These are phyloP conservation scores for Starmerella apis DNA, from an alignment of 805 yeast species.

Conservation along the genomic window DNA sequence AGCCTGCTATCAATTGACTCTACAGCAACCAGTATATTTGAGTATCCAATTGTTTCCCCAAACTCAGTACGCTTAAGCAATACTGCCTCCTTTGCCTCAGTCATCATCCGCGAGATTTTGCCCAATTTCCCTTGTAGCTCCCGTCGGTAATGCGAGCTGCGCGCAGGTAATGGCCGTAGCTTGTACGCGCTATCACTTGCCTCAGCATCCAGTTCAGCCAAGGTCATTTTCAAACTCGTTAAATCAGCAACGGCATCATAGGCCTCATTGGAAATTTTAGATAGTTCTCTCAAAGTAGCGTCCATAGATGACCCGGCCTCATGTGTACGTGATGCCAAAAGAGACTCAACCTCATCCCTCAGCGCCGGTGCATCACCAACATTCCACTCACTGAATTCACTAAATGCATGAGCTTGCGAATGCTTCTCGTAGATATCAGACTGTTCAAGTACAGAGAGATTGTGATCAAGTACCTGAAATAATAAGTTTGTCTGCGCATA, in stretches of 20 bases:
- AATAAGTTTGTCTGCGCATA: constrained; percentile 20
- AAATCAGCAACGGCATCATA: not conserved
- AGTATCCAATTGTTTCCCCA: not conserved
- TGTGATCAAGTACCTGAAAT: constrained; percentile 22
- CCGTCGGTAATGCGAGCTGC: not conserved
- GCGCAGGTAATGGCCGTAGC: constrained; percentile 12
- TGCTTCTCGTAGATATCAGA: not conserved
- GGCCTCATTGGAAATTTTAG: not conserved
- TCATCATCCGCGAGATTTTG: not conserved
- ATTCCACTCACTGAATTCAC: not conserved
- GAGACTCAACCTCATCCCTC: not conserved
- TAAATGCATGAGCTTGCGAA: not conserved
- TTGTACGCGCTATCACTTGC: constrained; percentile 7
- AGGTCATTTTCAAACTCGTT: not conserved
- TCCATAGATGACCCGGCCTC: not conserved
- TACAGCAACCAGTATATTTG: constrained; percentile 5
- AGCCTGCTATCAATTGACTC: constrained; percentile 15
- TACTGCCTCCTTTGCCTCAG: not conserved
- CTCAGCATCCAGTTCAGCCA: not conserved
- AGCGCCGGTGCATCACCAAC: not conserved
- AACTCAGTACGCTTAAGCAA: constrained; percentile 4
- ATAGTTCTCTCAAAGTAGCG: too few species aligned
- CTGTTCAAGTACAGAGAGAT: constrained; percentile 14
- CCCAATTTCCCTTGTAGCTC: not conserved
- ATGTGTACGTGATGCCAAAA: not conserved